Conservation (phyloP, 1,284 basidiomycete species). For the Ustilago trichophora region DNA sequence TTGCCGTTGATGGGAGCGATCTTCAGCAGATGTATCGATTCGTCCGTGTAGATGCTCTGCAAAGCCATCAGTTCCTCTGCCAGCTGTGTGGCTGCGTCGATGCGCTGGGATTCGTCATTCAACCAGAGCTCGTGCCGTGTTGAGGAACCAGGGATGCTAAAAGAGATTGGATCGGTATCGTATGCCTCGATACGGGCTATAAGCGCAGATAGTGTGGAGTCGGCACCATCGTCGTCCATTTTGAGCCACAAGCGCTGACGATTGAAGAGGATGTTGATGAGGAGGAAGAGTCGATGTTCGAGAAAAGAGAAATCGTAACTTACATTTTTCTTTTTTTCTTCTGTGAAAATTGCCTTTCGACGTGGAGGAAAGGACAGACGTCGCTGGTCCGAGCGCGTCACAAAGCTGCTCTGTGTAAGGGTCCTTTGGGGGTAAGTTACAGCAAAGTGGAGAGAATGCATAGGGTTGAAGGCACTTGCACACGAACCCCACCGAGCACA, state of each 20-base stretch:
- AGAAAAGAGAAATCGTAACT: too few species aligned
- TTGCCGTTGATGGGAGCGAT: background rate
- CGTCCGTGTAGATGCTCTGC: constrained; percentile 61
- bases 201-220: constrained; percentile 5
- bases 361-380: too few species aligned
- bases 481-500: too few species aligned
- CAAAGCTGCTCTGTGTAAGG: constrained; percentile 6
- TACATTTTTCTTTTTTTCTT: too few species aligned
- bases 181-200: constrained; percentile 39
- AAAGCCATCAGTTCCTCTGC: constrained; percentile 60
- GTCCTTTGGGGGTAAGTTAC: too few species aligned
- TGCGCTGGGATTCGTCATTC: constrained; percentile 11
- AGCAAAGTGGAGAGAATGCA: constrained; percentile 14
- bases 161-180: constrained; percentile 11
- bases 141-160: constrained; percentile 12
- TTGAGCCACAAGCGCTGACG: background rate
- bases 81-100: constrained; percentile 36
- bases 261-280: background rate
- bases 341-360: too few species aligned
- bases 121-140: constrained; percentile 27
- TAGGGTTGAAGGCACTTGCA: too few species aligned
- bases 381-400: constrained; percentile 30
- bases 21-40: constrained; percentile 41
- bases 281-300: background rate
- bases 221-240: constrained; percentile 18